A percentile compares a stretch with the other conserved stretches of the same genome.
These are phyloP conservation scores for Eucalyptus coolabah DNA, from an alignment of 345 rosid genomes.

Conservation along the genomic window DNA sequence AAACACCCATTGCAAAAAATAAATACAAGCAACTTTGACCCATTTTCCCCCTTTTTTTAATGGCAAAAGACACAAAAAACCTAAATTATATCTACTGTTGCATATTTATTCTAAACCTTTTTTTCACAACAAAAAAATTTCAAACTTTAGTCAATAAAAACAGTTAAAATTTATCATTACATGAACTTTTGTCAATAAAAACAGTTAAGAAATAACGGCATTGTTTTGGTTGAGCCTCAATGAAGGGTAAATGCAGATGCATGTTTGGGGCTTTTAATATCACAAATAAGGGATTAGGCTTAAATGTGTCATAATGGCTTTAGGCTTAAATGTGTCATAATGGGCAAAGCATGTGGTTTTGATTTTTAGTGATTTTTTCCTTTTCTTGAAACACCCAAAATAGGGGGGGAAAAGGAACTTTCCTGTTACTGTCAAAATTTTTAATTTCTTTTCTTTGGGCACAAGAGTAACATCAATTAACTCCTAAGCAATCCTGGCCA, in stretches of 20 bases:
- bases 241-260: rapidly evolving
- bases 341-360: rapidly evolving
- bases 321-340: background rate
- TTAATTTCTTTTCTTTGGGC: background rate
- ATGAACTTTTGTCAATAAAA: no score
- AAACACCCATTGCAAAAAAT: background rate
- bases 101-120: no score
- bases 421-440: background rate
- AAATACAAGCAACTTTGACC: background rate
- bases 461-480: background rate
- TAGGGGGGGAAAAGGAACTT: background rate
- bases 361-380: background rate
- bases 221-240: background rate
- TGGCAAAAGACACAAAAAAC: background rate
- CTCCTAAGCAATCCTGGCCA: background rate
- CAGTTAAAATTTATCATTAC: no score
- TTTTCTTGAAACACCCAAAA: background rate
- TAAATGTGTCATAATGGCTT: background rate
- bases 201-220: no score
- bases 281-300: background rate
- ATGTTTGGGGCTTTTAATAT: no score
- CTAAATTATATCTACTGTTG: no score
- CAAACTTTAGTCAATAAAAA: no score
- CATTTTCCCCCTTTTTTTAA: rapidly evolving
- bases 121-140: no score